Percentiles rank a stretch among this genome's conserved stretches.
phyloP scores from a whole-genome alignment of 192 early-diverging fungal species.

The Piromyces finnis region DNA sequence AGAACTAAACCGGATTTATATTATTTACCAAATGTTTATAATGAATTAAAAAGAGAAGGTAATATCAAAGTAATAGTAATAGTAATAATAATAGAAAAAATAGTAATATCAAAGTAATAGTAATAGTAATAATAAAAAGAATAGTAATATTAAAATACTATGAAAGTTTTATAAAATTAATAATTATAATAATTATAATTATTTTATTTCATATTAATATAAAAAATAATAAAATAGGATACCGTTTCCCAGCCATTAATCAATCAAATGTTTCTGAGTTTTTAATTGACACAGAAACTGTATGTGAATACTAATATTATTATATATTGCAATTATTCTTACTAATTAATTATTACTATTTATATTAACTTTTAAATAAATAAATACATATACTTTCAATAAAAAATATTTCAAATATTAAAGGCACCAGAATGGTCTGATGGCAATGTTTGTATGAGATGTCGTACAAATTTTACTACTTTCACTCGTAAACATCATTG shows the following conservation, averaged over 20 bases:
- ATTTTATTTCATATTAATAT: too few relatives aligned
- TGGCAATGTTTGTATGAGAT: constrained; percentile 82
- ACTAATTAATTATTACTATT: not conserved
- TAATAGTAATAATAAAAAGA: too few relatives aligned
- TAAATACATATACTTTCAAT: too few relatives aligned
- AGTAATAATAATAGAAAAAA: too few relatives aligned
- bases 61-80: not conserved
- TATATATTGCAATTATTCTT: not conserved
- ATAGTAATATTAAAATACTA: too few relatives aligned
- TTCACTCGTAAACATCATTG: constrained; percentile 98
- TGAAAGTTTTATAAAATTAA: too few relatives aligned
- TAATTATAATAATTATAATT: too few relatives aligned
- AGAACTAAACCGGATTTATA: constrained; percentile 56
- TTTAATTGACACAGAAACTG: constrained; percentile 74
- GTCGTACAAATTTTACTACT: constrained; percentile 77
- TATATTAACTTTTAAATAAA: too few relatives aligned
- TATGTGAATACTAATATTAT: not conserved
- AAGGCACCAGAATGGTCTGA: constrained; percentile 95
- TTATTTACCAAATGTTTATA: constrained; percentile 65
- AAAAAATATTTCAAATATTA: not conserved
- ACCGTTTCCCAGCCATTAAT: constrained; percentile 49
- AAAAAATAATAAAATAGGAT: not conserved
- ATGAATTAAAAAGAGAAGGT: constrained; percentile 61
- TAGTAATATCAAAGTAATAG: too few relatives aligned
- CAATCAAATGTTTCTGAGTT: constrained; percentile 25